These are phyloP conservation scores for Salvia sclarea DNA, from an alignment of 305 asterid genomes.

Conservation along the genomic window DNA sequence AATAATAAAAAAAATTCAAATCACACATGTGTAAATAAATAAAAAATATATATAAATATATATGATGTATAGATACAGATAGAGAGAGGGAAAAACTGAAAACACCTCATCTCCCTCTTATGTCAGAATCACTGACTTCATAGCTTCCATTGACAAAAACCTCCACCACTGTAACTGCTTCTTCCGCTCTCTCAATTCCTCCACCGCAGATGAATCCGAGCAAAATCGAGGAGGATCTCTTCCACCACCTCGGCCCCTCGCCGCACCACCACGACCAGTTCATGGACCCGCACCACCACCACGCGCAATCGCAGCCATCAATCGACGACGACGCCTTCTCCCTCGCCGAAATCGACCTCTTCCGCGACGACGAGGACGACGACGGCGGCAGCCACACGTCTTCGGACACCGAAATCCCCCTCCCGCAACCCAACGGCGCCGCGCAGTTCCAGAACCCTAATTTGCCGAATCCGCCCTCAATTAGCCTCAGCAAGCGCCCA, in stretches of 20 bases:
- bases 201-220: constrained; percentile 53
- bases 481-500: constrained; percentile 29
- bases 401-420: constrained; percentile 65
- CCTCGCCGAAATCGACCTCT: constrained; percentile 61
- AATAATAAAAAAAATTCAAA: neutral
- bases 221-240: constrained; percentile 74
- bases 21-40: neutral
- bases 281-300: constrained; percentile 40
- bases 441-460: constrained; percentile 41
- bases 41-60: neutral
- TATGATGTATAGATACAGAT: neutral
- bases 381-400: constrained; percentile 65
- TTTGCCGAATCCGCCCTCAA: constrained; percentile 31
- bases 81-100: neutral
- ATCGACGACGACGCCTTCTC: constrained; percentile 67
- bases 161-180: constrained; percentile 9
- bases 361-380: constrained; percentile 87
- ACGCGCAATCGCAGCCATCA: constrained; percentile 53
- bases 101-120: constrained; percentile 4
- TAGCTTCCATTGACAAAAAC: constrained; percentile 29
- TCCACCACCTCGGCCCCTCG: constrained; percentile 51
- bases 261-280: constrained; percentile 39
- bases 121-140: constrained; percentile 27
- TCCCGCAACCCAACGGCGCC: constrained; percentile 27
- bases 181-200: constrained; percentile 8